Base-by-base conservation (phyloP, 164 flowering plant genomes). In the Hamamelis virginiana region DNA sequence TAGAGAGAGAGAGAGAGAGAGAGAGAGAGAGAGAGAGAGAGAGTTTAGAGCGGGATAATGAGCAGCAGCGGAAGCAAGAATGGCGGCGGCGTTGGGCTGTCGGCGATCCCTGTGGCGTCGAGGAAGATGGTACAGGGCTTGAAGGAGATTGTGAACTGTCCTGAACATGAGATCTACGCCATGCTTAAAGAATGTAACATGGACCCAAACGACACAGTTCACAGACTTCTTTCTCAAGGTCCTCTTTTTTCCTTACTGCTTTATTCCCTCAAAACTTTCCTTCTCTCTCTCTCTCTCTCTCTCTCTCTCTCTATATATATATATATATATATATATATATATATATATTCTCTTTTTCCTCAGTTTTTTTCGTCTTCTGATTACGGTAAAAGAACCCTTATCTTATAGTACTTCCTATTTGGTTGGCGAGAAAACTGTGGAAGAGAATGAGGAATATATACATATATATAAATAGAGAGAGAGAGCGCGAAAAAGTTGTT, bases 181-280 rank as follows among this genome's bases (percentile, higher is more conserved):
- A 70, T 64, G 44, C 83, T 77, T 13, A 27, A n/a, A 28, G 83
- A 80, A 19, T 80, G 78, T 21, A 45, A 60, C 14, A 80, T 80
- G 83, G 76, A 80, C 72, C 72, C 78, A 1, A 60, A 77, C 65
- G 74, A 58, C 8, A 71, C 83, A 46, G 67, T 72, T 59, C 69
- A 77, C 16, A 59, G 68, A 9, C 74, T 80, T 51, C 74, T 80
- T 18, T 69, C 78, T 55, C 72, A 66, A 80, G 83, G 83, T 80
- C 47, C 18, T 27, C 48, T 11, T 33, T n/a, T 59, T 0, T 28
- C 19, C 41, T 23, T 45, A 2, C 33, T 9, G 15, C 9, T 22
- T 61, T 38, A 14, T 23, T 19, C 41, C 6, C 41, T 33, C 41
- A 33, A 33, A 33, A 2, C 41, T n/a, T n/a, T 6, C 41, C 41